These are phyloP conservation scores for Teratosphaeriaceae sp. DNA, from an alignment of 2,329 filamentous ascomycete genomes.

Conservation along the genomic window DNA sequence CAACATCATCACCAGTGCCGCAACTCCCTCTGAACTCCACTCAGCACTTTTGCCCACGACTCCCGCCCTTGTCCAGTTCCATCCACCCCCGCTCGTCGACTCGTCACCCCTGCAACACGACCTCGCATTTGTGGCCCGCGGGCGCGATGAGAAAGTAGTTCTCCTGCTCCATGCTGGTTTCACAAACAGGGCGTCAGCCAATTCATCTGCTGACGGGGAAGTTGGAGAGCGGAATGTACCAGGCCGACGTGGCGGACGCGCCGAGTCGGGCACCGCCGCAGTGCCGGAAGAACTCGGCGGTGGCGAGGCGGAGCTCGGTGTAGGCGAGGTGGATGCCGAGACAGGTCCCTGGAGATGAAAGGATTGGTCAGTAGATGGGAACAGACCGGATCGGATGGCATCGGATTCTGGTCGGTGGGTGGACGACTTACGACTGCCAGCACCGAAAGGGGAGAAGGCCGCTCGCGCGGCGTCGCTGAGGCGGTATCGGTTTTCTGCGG, in stretches of 20 bases:
- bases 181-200: no score
- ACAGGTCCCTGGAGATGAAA: slow-evolving; percentile 16
- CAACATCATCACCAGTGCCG: no score
- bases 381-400: not conserved
- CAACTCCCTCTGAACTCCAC: no score
- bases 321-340: slow-evolving; percentile 27
- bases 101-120: slow-evolving; percentile 16
- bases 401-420: no score
- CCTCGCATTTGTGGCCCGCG: slow-evolving; percentile 22
- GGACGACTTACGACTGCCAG: slow-evolving; percentile 12
- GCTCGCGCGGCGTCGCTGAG: slow-evolving; percentile 15
- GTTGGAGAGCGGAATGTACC: no score
- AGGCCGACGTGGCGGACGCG: slow-evolving; percentile 18
- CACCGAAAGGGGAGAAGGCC: slow-evolving; percentile 24
- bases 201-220: no score
- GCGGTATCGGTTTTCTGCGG: slow-evolving; percentile 5
- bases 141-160: slow-evolving; percentile 29
- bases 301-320: slow-evolving; percentile 23
- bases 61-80: no score
- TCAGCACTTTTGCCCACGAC: no score
- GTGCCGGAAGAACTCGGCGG: slow-evolving; percentile 23
- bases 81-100: no score
- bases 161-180: slow-evolving; percentile 24
- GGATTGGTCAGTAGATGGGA: not conserved
- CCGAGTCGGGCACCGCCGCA: slow-evolving; percentile 17